Conservation (phyloP, 2,329 filamentous ascomycete species). For the Bertia moriformis region DNA sequence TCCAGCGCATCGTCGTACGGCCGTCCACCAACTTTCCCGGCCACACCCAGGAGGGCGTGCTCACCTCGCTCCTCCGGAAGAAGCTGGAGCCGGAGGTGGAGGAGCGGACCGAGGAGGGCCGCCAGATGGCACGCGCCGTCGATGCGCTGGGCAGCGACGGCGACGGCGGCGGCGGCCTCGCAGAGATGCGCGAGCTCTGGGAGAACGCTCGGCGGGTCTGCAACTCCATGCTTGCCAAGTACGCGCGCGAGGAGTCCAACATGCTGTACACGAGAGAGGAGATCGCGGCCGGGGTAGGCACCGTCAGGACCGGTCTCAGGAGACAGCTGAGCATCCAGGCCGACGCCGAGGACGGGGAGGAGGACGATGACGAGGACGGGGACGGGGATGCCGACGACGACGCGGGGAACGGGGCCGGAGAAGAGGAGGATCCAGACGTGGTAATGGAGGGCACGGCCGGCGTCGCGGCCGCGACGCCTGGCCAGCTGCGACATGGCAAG, state of each 20-base stretch:
- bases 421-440: conserved; percentile 8
- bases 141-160: conserved; percentile 15
- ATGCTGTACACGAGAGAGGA: conserved; percentile 63
- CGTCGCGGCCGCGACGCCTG: background rate
- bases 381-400: conserved; percentile 37
- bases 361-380: conserved; percentile 43
- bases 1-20: conserved; percentile 58
- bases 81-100: conserved; percentile 70
- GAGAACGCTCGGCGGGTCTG: conserved; percentile 15
- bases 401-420: conserved; percentile 28
- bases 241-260: conserved; percentile 30
- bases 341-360: conserved; percentile 28
- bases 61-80: conserved; percentile 63
- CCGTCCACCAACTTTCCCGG: conserved; percentile 64
- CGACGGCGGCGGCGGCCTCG: background rate
- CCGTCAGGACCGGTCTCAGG: conserved; percentile 57
- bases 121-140: conserved; percentile 27
- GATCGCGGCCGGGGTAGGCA: conserved; percentile 47
- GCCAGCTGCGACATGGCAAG: no score
- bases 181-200: conserved; percentile 13
- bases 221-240: conserved; percentile 15
- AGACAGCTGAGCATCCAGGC: conserved; percentile 22
- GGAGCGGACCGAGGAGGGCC: conserved; percentile 53
- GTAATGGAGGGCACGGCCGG: conserved; percentile 3
- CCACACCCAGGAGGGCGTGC: conserved; percentile 48